Evolutionary conservation across 345 rosid species (phyloP), one percentile per base, ranked within the genome.

Genomic region (Eucalyptus paniculata): DNA sequence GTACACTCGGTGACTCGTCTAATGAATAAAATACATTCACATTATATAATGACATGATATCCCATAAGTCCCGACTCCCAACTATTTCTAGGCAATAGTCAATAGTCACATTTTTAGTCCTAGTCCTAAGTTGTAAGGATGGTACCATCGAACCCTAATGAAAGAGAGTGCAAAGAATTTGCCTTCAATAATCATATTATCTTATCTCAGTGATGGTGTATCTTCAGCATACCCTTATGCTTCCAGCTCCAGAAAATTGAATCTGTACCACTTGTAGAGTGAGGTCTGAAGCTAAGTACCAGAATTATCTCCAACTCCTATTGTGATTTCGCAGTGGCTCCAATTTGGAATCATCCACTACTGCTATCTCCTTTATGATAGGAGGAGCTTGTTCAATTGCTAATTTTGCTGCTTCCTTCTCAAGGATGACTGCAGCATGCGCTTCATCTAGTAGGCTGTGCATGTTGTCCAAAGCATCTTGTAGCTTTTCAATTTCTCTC

Each of bases 341-440:
- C 89, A 94, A 88, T 91, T 90, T 94, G 87, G 93, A 92, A 86
- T 94, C 91, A 85, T 94, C 96, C 89, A 94, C 92, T 51, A 95
- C 92, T 26, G 94, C 92, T 77, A 93, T 94, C 93, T 95, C 97
- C 90, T 94, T 93, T 90, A 94, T 94, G 88, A 95, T 93, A 40
- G 96, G 94, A 89, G 94, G 96, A 91, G 96, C 98, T 92, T 94
- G 92, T 92, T 94, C 98, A 90, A 95, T 93, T 49, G 94, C 95
- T 91, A 92, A 30, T 77, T 91, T 93, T 89, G 96, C 95, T 89
- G 93, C 95, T 92, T 95, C 96, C 87, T 92, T 93, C 89, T 96
- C 98, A 60, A 11, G 90, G 86, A 91, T 89, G 82, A 93, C 89
- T 49, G 92, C 93, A 86, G 92, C 87, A 6, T 91, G 91, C 72